A percentile compares a stretch with the other conserved stretches of the same genome.
These are phyloP conservation scores for Stentor roeselii DNA, from an alignment of 73 alveolate genomes.

Conservation along the genomic window DNA sequence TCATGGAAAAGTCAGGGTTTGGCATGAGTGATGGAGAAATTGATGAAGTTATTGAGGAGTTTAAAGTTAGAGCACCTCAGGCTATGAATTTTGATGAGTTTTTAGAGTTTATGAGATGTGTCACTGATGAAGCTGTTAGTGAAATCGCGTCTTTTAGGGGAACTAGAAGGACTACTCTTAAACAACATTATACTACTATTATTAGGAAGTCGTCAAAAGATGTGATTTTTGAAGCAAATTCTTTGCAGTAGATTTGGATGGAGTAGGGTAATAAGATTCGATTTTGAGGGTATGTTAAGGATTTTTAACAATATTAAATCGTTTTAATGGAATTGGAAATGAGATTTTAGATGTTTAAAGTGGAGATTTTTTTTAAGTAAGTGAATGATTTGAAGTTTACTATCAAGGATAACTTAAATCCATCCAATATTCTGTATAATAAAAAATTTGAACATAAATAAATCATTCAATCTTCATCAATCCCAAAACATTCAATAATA, in stretches of 20 bases:
- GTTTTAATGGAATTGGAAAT: too few relatives aligned
- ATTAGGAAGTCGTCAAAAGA: neutral
- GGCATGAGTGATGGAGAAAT: neutral
- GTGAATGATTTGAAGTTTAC: too few relatives aligned
- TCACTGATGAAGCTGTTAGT: slow-evolving; percentile 5
- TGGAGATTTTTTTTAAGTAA: too few relatives aligned
- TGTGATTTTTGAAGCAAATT: neutral
- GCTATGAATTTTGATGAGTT: slow-evolving; percentile 10
- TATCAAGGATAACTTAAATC: too few relatives aligned
- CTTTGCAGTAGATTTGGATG: neutral
- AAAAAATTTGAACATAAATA: too few relatives aligned
- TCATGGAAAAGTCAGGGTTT: neutral
- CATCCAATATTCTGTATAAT: too few relatives aligned
- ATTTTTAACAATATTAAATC: too few relatives aligned
- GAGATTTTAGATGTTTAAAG: too few relatives aligned
- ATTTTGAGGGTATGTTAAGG: too few relatives aligned
- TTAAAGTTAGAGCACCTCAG: neutral
- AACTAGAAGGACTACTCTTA: neutral
- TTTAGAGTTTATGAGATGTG: neutral
- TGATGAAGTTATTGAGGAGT: slow-evolving; percentile 1
- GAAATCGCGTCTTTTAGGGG: neutral
- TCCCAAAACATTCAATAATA: too few relatives aligned
- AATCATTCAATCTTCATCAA: too few relatives aligned
- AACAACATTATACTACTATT: neutral
- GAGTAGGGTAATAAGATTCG: too few relatives aligned